A percentile compares a stretch with the other conserved stretches of the same genome.
Conservation (phyloP, 805 yeast genomes). For the Candida ipomoeae region DNA sequence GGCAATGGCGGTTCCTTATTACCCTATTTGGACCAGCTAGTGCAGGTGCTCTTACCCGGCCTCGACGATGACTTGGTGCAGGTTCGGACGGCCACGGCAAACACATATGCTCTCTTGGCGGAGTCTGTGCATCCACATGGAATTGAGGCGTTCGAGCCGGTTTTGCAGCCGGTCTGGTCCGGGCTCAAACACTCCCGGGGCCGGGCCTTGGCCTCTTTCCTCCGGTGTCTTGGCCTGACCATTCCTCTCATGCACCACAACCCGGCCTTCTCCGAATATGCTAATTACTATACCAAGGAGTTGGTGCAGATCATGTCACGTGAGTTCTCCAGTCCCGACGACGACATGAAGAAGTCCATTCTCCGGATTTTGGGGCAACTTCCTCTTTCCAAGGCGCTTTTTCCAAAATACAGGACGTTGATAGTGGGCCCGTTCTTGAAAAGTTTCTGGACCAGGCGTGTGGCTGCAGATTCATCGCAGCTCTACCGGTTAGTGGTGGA, state of each 20-base stretch:
- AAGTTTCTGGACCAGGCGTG: slow-evolving; percentile 77
- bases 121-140: slow-evolving; percentile 86
- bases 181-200: slow-evolving; percentile 80
- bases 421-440: slow-evolving; percentile 61
- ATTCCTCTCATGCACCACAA: slow-evolving; percentile 76
- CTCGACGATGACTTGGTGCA: slow-evolving; percentile 64
- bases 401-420: slow-evolving; percentile 40
- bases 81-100: slow-evolving; percentile 67
- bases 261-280: slow-evolving; percentile 56
- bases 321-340: slow-evolving; percentile 80
- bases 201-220: slow-evolving; percentile 65
- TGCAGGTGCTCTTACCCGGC: slow-evolving; percentile 55
- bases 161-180: slow-evolving; percentile 73
- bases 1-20: slow-evolving; percentile 51
- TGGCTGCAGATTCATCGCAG: slow-evolving; percentile 60
- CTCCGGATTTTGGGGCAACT: slow-evolving; percentile 65
- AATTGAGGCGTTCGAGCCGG: slow-evolving; percentile 74
- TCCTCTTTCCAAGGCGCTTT: slow-evolving; percentile 56
- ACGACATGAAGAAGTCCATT: slow-evolving; percentile 77
- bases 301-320: slow-evolving; percentile 61
- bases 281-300: slow-evolving; percentile 72
- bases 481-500: slow-evolving; percentile 60
- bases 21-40: slow-evolving; percentile 66
- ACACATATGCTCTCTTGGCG: slow-evolving; percentile 69
- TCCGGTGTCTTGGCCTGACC: slow-evolving; percentile 72